phyloP scores from a whole-genome alignment of 257 asterid genomes.

The Rubia yunnanensis region DNA sequence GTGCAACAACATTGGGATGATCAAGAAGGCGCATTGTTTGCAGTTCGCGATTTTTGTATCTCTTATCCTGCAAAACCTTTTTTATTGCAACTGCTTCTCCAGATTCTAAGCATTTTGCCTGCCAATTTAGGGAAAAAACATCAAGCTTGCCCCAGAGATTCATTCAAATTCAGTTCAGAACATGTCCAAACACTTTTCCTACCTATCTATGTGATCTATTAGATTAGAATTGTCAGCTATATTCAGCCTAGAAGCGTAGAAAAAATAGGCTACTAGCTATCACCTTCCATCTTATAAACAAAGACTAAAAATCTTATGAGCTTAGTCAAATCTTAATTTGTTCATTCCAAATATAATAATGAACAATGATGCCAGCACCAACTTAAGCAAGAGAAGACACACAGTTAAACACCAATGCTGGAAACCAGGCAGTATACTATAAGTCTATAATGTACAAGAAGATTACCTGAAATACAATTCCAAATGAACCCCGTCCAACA shows the following conservation, averaged over 20 bases:
- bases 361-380: background rate
- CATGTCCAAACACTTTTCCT: background rate
- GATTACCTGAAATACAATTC: slow-evolving; percentile 79
- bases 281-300: background rate
- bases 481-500: slow-evolving; percentile 88
- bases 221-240: background rate
- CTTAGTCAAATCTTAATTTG: background rate
- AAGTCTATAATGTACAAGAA: background rate
- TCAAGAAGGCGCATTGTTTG: slow-evolving; percentile 79
- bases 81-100: slow-evolving; percentile 77
- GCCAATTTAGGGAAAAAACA: slow-evolving; percentile 16
- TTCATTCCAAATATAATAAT: background rate
- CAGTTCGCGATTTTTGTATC: slow-evolving; percentile 70
- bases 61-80: slow-evolving; percentile 74
- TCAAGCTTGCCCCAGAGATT: background rate
- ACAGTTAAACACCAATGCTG: too few species aligned
- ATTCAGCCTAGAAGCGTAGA: background rate
- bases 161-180: background rate
- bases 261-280: background rate
- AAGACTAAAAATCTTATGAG: background rate
- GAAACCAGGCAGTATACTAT: background rate
- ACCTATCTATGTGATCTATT: background rate
- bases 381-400: background rate
- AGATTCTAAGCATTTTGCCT: slow-evolving; percentile 78
- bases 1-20: slow-evolving; percentile 71